These are phyloP conservation scores for Boechera retrofracta DNA, from an alignment of 345 rosid genomes.

Conservation along the genomic window DNA sequence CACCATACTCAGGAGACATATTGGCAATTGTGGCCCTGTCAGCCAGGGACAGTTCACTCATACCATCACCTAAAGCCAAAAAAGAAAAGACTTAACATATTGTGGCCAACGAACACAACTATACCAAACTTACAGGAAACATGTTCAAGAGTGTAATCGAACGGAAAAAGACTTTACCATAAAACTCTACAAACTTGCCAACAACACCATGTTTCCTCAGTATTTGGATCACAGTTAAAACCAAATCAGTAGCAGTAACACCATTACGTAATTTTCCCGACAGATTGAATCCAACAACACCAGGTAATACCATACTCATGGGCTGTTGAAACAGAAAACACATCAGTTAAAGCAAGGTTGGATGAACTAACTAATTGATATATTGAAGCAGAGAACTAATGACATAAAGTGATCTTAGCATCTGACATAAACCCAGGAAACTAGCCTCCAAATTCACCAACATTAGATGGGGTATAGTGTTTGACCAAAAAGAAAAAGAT, in stretches of 20 bases:
- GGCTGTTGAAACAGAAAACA: slow-evolving; percentile 58
- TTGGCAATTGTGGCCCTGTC: slow-evolving; percentile 99
- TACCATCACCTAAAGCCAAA: slow-evolving; percentile 76
- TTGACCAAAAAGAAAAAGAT: background rate
- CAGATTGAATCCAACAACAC: slow-evolving; percentile 97
- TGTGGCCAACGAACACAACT: background rate
- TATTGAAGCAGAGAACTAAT: background rate
- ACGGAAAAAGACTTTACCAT: slow-evolving; percentile 45
- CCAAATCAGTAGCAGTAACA: slow-evolving; percentile 98
- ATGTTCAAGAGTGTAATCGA: background rate
- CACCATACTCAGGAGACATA: slow-evolving; percentile 99
- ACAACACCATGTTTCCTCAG: slow-evolving; percentile 99
- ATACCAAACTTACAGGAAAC: background rate
- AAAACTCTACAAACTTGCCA: slow-evolving; percentile 98
- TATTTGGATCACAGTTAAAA: slow-evolving; percentile 94
- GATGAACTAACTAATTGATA: background rate
- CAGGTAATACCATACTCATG: slow-evolving; percentile 99
- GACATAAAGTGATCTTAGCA: background rate
- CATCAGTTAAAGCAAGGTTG: background rate
- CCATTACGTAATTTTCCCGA: slow-evolving; percentile 84
- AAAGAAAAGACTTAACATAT: background rate
- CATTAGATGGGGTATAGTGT: background rate
- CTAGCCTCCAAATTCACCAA: background rate
- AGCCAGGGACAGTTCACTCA: slow-evolving; percentile 89
- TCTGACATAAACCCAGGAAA: background rate